Evolutionary conservation across 345 rosid species (phyloP).

Genomic region (Heritiera fomes): DNA sequence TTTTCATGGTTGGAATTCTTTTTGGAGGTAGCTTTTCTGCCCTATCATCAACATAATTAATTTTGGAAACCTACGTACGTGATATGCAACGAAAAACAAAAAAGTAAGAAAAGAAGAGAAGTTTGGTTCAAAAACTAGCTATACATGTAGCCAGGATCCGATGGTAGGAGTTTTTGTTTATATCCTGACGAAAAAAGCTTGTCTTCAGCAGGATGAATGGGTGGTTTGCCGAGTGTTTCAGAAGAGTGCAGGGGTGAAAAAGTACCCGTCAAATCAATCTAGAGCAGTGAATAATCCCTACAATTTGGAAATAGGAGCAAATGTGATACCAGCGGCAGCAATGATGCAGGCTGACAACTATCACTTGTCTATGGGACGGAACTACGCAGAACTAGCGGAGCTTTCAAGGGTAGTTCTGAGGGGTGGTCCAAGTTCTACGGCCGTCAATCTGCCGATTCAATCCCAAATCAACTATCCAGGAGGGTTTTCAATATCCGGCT

Average conservation of each 20-base stretch:
- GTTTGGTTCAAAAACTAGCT: too few relatives aligned
- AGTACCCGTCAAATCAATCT: constrained; percentile 64
- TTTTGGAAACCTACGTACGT: too few relatives aligned
- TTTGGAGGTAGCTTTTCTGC: too few relatives aligned
- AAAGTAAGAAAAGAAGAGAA: too few relatives aligned
- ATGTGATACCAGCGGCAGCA: constrained; percentile 26
- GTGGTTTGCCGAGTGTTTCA: constrained; percentile 94
- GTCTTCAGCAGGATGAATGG: constrained; percentile 79
- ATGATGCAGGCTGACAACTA: constrained; percentile 49
- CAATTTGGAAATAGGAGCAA: constrained; percentile 41
- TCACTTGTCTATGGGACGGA: constrained; percentile 46
- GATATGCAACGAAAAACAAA: too few relatives aligned
- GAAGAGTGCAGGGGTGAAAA: constrained; percentile 77
- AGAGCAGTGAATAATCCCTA: constrained; percentile 45
- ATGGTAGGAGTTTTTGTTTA: too few relatives aligned
- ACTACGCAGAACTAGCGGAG: constrained; percentile 64
- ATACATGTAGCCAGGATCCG: too few relatives aligned
- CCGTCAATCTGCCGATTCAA: constrained; percentile 43
- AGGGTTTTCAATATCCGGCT: constrained; percentile 67
- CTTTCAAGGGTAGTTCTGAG: constrained; percentile 61
- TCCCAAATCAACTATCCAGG: constrained; percentile 47
- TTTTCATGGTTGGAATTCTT: too few relatives aligned
- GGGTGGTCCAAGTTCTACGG: constrained; percentile 36
- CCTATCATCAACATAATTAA: too few relatives aligned
- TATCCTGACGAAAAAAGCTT: neutral